Base-by-base conservation (phyloP, 805 yeast genomes). In the Lipomyces orientalis region DNA sequence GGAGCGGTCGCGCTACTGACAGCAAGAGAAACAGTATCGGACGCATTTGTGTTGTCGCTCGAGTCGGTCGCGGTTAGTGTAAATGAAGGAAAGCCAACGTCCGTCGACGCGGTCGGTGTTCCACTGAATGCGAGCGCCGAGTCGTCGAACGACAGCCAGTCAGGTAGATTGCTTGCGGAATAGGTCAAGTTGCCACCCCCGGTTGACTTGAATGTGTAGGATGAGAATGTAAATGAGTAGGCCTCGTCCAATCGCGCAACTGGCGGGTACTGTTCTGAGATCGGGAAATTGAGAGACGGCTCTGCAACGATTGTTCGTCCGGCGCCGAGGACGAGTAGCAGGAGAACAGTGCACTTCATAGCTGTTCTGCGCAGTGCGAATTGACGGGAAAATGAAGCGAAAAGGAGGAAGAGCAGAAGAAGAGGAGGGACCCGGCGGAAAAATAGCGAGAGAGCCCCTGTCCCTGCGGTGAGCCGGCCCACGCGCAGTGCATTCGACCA, bases 191-290 rank as follows among this genome's bases (percentile, higher is more conserved):
- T 61, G 22, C 81, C 82, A 31, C 78, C 79, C 59, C 80, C 76
- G 1, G 82, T 76, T n/a, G 75, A 49, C 1, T 86, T 82, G 77
- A 85, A 92, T 1, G 98, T 94, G 72, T 88, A 86, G 67, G 85
- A 80, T 63, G 93, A 88, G 54, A 94, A 79, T 49, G 88, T 83
- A 78, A 91, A 94, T 22, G 80, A 72, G 79, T 89, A 94, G 1
- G 76, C 72, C 73, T 86, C 82, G 67, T 86, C 86, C 16, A 87
- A 85, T 66, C 96, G 83, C 4, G 97, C 98, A 14, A 95, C 91
- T 43, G 92, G 89, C 4, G 98, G 98, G 29, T 88, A 83, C 79
- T 94, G 99, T 76, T 87, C 87, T 71, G 84, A 79, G 76, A 93
- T 86, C n/a, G 97, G 93, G 81, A 89, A 91, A 57, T 90, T 90